phyloP scores from a whole-genome alignment of 2,329 filamentous ascomycete genomes.

The Rhinocladiella similis region DNA sequence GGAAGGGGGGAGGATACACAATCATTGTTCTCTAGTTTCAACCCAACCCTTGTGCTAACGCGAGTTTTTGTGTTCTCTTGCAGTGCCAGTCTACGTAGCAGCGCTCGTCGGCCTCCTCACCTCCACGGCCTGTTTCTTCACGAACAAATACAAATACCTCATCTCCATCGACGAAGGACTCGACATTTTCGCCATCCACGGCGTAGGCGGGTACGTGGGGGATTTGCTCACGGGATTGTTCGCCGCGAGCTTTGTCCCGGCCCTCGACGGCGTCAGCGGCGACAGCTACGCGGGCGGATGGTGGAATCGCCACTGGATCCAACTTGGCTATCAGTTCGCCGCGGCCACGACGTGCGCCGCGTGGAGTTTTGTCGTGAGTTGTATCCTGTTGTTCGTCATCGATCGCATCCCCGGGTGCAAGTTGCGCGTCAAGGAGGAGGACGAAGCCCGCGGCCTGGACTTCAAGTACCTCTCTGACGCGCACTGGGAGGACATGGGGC shows the following conservation, averaged over 20 bases:
- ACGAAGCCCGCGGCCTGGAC: constrained; percentile 55
- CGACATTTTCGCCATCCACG: constrained; percentile 61
- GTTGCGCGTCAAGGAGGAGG: constrained; percentile 56
- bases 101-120: constrained; percentile 56
- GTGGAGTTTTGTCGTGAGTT: constrained; percentile 57
- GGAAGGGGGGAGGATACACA: no score
- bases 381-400: constrained; percentile 55
- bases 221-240: constrained; percentile 60
- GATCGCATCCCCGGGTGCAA: constrained; percentile 59
- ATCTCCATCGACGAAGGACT: constrained; percentile 58
- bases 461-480: constrained; percentile 48
- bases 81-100: constrained; percentile 39
- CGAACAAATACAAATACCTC: constrained; percentile 52
- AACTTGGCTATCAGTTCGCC: constrained; percentile 59
- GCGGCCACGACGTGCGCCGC: constrained; percentile 55
- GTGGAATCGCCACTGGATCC: constrained; percentile 54
- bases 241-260: constrained; percentile 49
- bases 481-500: constrained; percentile 13
- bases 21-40: no score
- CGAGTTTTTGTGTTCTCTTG: background rate
- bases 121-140: constrained; percentile 47
- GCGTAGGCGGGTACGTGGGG: constrained; percentile 58
- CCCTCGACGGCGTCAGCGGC: constrained; percentile 52
- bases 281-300: constrained; percentile 50
- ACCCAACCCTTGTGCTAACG: no score